These are phyloP conservation scores for Torulaspora quercuum DNA, from an alignment of 805 yeast genomes.

Conservation along the genomic window DNA sequence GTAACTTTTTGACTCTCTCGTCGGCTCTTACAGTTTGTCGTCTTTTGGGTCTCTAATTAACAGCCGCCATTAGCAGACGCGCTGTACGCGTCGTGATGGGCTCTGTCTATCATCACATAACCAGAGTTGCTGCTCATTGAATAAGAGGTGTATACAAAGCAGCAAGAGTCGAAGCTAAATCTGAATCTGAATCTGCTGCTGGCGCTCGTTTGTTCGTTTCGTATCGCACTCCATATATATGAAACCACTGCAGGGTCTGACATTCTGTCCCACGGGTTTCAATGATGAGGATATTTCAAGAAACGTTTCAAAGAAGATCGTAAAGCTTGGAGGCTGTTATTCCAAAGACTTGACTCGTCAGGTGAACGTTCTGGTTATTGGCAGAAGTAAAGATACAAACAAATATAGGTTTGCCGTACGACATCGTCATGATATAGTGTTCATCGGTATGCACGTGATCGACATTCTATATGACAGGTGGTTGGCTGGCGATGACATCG, in stretches of 20 bases:
- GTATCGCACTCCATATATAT: too few relatives aligned
- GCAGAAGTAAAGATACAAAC: constrained; percentile 40
- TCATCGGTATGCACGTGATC: constrained; percentile 20
- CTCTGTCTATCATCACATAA: too few relatives aligned
- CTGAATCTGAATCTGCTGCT: too few relatives aligned
- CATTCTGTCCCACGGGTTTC: constrained; percentile 59
- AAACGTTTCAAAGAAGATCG: constrained; percentile 45
- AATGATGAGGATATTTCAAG: constrained; percentile 38
- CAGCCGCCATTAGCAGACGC: too few relatives aligned
- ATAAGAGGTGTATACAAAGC: too few relatives aligned
- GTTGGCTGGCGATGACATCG: constrained; percentile 32
- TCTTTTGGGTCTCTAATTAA: too few relatives aligned
- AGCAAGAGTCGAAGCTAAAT: too few relatives aligned
- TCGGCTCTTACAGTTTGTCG: too few relatives aligned
- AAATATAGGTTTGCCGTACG: constrained; percentile 32
- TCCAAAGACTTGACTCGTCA: constrained; percentile 58
- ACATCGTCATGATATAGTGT: constrained; percentile 29
- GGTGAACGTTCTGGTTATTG: constrained; percentile 57
- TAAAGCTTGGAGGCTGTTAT: constrained; percentile 57
- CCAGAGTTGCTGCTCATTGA: too few relatives aligned
- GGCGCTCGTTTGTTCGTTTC: too few relatives aligned
- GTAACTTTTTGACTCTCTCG: too few relatives aligned
- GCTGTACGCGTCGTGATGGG: too few relatives aligned
- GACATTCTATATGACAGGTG: constrained; percentile 31
- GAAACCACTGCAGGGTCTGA: constrained; percentile 44